Conservation (phyloP, 179 eudicot genomes). For the Actinidia chinensis region DNA sequence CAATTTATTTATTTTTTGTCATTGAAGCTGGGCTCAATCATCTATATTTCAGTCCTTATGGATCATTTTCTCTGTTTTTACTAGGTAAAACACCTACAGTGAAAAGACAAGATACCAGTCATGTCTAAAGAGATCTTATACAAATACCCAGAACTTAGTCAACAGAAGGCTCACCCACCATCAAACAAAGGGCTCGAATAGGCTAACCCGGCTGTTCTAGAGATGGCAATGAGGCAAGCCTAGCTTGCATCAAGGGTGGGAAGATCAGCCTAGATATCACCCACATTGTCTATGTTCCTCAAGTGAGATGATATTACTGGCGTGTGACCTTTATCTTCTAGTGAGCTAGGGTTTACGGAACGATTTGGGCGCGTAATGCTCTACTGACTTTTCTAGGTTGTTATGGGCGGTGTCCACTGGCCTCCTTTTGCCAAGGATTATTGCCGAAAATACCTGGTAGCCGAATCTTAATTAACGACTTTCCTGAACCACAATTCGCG, state of each 20-base stretch:
- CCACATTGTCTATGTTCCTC: constrained; percentile 83
- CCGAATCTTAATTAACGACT: constrained; percentile 66
- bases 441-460: constrained; percentile 90
- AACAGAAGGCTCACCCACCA: no score
- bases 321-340: constrained; percentile 78
- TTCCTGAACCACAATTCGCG: constrained; percentile 85
- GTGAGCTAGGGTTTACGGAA: constrained; percentile 57
- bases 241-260: constrained; percentile 76
- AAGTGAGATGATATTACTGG: constrained; percentile 78
- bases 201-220: constrained; percentile 80
- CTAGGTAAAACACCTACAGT: no score
- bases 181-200: constrained; percentile 78
- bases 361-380: constrained; percentile 88
- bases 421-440: constrained; percentile 85
- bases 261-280: constrained; percentile 62
- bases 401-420: constrained; percentile 88
- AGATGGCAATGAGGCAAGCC: constrained; percentile 85
- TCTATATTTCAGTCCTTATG: no score
- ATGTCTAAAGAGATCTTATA: no score
- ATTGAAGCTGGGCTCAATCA: no score
- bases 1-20: no score
- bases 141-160: no score
- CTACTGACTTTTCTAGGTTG: constrained; percentile 86
- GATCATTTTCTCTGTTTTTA: no score
- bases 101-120: no score